phyloP scores from a whole-genome alignment of 495 filamentous ascomycete species.

The Penicillium desertorum region DNA sequence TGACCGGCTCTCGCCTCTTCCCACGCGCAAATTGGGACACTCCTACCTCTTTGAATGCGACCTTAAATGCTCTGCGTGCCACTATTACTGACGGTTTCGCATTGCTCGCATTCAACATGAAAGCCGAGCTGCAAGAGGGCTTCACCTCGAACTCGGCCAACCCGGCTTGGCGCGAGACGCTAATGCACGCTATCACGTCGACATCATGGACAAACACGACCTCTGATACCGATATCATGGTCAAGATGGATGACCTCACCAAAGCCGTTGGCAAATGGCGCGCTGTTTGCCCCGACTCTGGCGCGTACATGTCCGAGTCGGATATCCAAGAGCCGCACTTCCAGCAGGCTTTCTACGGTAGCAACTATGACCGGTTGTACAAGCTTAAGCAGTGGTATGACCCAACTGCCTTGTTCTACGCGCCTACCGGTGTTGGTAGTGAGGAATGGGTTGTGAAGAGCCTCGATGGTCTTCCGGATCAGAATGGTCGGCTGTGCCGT shows the following conservation, averaged over 20 bases:
- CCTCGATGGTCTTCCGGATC: constrained; percentile 32
- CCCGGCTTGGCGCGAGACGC: constrained; percentile 54
- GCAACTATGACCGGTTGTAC: constrained; percentile 51
- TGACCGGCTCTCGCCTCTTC: constrained; percentile 51
- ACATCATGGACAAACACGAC: constrained; percentile 25
- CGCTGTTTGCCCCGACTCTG: constrained; percentile 35
- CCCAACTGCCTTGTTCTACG: constrained; percentile 56
- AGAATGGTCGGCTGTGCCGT: constrained; percentile 39
- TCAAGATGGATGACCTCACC: constrained; percentile 28
- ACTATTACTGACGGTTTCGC: constrained; percentile 44
- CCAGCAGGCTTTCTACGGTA: constrained; percentile 61
- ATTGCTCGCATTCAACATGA: constrained; percentile 52
- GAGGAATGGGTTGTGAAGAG: constrained; percentile 49
- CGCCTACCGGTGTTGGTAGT: constrained; percentile 52
- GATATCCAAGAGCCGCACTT: constrained; percentile 64
- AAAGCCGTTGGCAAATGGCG: constrained; percentile 53
- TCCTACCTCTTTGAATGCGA: constrained; percentile 38
- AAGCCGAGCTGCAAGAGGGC: constrained; percentile 32
- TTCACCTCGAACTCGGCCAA: constrained; percentile 46
- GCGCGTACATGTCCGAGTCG: constrained; percentile 41
- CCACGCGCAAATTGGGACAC: constrained; percentile 49
- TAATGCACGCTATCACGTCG: constrained; percentile 54
- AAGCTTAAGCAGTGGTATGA: constrained; percentile 55
- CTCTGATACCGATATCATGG: constrained; percentile 22
- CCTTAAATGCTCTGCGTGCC: constrained; percentile 45